Evolutionary conservation across 2,329 filamentous ascomycete genomes (phyloP).

Genomic region (Aspergillus luchuensis): DNA sequence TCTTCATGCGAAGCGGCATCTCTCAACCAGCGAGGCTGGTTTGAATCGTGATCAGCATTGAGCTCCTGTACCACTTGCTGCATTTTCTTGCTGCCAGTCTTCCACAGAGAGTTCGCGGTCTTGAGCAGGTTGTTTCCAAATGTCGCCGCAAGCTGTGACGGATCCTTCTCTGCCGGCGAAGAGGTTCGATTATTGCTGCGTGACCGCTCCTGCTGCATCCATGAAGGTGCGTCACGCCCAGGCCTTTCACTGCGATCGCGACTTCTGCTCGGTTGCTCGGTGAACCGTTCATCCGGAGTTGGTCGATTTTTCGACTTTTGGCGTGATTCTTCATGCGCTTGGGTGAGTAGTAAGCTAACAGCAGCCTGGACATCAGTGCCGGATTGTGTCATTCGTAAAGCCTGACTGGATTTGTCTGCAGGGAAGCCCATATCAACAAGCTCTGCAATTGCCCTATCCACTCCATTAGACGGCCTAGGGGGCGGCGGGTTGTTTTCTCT

Average conservation of each 20-base stretch:
- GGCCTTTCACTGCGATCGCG: slow-evolving; percentile 29
- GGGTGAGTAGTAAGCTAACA: slow-evolving; percentile 84
- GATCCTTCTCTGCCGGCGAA: slow-evolving; percentile 66
- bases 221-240: slow-evolving; percentile 53
- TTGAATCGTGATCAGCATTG: slow-evolving; percentile 69
- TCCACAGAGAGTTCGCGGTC: slow-evolving; percentile 93
- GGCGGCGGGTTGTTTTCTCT: slow-evolving; percentile 21
- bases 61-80: slow-evolving; percentile 91
- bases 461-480: slow-evolving; percentile 50
- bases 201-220: slow-evolving; percentile 60
- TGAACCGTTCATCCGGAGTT: slow-evolving; percentile 21
- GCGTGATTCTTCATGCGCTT: slow-evolving; percentile 82
- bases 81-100: slow-evolving; percentile 86
- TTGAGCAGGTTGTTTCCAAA: slow-evolving; percentile 85
- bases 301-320: slow-evolving; percentile 59
- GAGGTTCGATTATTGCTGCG: slow-evolving; percentile 36
- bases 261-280: slow-evolving; percentile 26
- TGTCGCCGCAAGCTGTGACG: slow-evolving; percentile 78
- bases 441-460: slow-evolving; percentile 81
- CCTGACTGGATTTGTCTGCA: slow-evolving; percentile 76
- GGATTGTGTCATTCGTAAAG: slow-evolving; percentile 76
- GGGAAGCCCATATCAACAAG: slow-evolving; percentile 95
- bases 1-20: slow-evolving; percentile 54
- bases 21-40: slow-evolving; percentile 94
- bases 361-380: slow-evolving; percentile 82